A percentile compares a stretch with the other conserved stretches of the same genome.
phyloP scores from a whole-genome alignment of 2,329 filamentous ascomycete genomes.

The Diaporthe vaccinii region DNA sequence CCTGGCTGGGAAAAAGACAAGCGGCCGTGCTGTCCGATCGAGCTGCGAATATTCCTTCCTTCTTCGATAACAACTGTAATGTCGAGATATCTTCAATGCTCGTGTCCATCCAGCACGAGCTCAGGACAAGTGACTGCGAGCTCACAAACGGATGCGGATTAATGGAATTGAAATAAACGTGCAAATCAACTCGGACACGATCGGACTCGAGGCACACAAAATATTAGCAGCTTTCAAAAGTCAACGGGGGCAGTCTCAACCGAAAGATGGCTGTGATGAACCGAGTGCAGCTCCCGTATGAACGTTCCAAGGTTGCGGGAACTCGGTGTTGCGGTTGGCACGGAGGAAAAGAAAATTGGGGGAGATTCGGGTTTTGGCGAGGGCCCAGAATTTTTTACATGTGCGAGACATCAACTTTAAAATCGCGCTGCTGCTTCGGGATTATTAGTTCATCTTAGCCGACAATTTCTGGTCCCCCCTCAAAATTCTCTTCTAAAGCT shows the following conservation, averaged over 20 bases:
- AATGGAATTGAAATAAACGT: background rate
- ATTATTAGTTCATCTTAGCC: constrained; percentile 33
- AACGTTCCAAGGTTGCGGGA: background rate
- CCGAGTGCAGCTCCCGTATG: background rate
- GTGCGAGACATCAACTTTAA: constrained; percentile 34
- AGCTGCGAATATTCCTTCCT: background rate
- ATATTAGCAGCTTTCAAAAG: no score
- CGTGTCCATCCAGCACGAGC: background rate
- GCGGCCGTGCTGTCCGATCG: no score
- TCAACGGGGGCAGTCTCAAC: background rate
- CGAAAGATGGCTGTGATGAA: background rate
- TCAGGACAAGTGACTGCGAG: background rate
- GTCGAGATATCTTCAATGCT: background rate
- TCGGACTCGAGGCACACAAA: background rate
- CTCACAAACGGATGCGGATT: no score
- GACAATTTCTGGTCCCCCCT: constrained; percentile 27
- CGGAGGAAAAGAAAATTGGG: constrained; percentile 23
- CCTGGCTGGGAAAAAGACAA: no score
- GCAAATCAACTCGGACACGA: background rate
- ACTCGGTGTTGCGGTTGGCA: background rate
- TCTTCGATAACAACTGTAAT: no score
- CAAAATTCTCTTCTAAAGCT: constrained; percentile 30
- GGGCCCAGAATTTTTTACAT: constrained; percentile 23
- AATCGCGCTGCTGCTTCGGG: constrained; percentile 31
- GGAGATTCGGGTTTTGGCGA: constrained; percentile 13